Evolutionary conservation across 164 flowering plant species (phyloP).

Genomic region (Magnolia officinalis): DNA sequence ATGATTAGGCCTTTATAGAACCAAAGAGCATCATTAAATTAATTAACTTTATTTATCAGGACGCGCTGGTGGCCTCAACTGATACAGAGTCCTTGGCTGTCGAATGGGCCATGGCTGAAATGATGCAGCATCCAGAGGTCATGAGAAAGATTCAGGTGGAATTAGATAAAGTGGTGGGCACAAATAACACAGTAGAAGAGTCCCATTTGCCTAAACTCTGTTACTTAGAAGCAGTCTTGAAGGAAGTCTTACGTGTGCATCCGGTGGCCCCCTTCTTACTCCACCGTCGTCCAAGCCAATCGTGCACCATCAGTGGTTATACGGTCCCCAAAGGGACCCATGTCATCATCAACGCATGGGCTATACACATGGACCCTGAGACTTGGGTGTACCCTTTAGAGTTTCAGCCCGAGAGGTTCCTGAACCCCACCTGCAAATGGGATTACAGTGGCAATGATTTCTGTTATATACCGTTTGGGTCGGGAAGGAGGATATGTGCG

Average conservation of each 20-base stretch:
- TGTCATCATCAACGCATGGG: slow-evolving; percentile 7
- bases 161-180: neutral
- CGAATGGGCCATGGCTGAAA: slow-evolving; percentile 8
- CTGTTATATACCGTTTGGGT: slow-evolving; percentile 8
- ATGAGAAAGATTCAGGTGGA: neutral
- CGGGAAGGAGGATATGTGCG: slow-evolving; percentile 8
- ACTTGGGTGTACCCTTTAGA: neutral
- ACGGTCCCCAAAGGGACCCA: neutral
- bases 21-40: too few relatives aligned
- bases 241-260: slow-evolving; percentile 2
- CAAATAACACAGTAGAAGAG: neutral
- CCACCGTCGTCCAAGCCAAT: neutral
- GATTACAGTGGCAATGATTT: slow-evolving; percentile 12
- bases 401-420: slow-evolving; percentile 8
- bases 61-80: neutral
- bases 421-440: neutral
- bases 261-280: neutral
- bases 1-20: too few relatives aligned
- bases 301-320: neutral
- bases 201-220: neutral
- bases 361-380: slow-evolving; percentile 8
- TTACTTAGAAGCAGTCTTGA: slow-evolving; percentile 4
- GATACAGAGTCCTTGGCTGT: neutral
- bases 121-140: neutral
- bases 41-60: neutral